Evolutionary conservation across 371 early-diverging fungal species (phyloP), one percentile per base, ranked within the genome.

Genomic region (Rhizopus microsporus): DNA sequence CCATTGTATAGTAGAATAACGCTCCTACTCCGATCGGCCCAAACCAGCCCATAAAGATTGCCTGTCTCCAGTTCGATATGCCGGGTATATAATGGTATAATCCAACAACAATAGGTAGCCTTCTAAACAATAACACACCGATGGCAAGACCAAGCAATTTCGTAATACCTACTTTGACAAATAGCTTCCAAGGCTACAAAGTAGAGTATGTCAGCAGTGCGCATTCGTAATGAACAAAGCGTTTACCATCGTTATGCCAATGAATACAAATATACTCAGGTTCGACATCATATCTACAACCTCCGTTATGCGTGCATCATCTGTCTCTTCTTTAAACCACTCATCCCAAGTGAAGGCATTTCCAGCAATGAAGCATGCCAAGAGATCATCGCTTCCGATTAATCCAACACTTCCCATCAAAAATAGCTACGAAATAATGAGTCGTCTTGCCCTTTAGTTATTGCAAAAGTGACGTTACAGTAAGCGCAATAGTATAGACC

Each of bases 31-130:
- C 98, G 17, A 97, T 89, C 2, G 98, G 98, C 0, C 97, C 98
- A 71, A 95, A 98, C 92, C 93, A 97, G 0, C 97, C 98, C 2
- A 92, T 85, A 74, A 96, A 96, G 1, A 91, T 62, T 0, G 91
- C 93, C 58, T 96, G 93, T n/a, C 83, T 79, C 53, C 65, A 78
- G 5, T 66, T 87, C 4, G 69, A 62, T 13, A 96, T 67, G 1
- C 87, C 84, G 2, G 90, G 89, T n/a, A 95, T 87, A 8, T 75
- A 68, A 23, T 69, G 69, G 51, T 86, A 82, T 30, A 90, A 57
- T 0, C 79, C 67, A 33, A 92, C 48, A 12, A 96, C 71, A 9
- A 83, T 67, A 0, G 97, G 94, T 4, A 94, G 67, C 9, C 98
- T 84, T 35, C 98, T 81, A 51, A 96, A 68, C 5, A 92, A 30